Evolutionary conservation across 169 alveolate species (phyloP), one percentile per base, ranked within the genome.

Genomic region (Cryptosporidium tyzzeri): DNA sequence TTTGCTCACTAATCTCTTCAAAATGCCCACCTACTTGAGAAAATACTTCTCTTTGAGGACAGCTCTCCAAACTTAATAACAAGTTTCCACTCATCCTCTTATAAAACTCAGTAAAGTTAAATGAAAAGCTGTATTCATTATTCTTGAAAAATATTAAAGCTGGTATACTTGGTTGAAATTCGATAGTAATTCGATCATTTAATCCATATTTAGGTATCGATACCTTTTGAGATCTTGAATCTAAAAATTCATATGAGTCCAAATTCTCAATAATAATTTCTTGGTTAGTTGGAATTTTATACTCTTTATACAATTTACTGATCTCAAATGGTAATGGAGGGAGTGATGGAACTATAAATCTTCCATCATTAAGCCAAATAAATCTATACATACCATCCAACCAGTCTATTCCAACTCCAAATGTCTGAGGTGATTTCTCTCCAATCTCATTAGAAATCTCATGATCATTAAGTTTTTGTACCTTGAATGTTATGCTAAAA

Each of bases 81-180:
- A 62, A 41, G 50, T 26, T 55, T 21, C 67, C 67, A 44, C 89
- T 69, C 58, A 86, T 65, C n/a, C 85, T 92, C 69, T 73, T 86
- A 71, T 95, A 95, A 85, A 95, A 94, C 37, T 91, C 61, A 16
- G 93, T 94, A 91, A 95, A 95, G 70, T 94, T 92, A 73, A 95
- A 93, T 16, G 93, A 95, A 87, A 95, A 94, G 71, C 85, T 73
- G 58, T 91, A 93, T 26, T 70, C 53, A 62, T 84, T 93, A 86
- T 95, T 94, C 70, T 91, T 86, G 51, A 91, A 91, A 91, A 95
- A 95, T 29, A 93, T 91, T 45, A 95, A 86, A 10, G 95, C 91
- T 44, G 95, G 96, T 16, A 80, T 91, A 12, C 91, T 91, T 5
- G 97, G 97, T 21, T 92, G 93, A 75, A 95, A 95, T 70, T 93